These are phyloP conservation scores for Hibiscus mutabilis DNA, from an alignment of 345 rosid species.

Conservation along the genomic window DNA sequence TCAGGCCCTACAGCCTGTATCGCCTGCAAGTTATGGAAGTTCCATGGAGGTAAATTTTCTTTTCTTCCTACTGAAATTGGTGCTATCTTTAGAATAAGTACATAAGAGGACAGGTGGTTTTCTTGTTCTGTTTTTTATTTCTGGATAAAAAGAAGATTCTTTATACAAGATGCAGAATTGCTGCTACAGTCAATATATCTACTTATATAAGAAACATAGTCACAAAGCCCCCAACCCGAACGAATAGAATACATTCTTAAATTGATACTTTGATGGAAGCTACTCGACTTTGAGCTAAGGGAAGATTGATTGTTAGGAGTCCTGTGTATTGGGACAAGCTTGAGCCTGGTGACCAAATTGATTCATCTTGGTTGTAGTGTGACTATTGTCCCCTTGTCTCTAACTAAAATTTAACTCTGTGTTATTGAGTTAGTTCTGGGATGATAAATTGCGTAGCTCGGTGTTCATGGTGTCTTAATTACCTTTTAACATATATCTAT, in stretches of 20 bases:
- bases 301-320: neutral
- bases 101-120: neutral
- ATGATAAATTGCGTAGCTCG: neutral
- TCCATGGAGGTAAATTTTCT: conserved; percentile 64
- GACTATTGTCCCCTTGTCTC: neutral
- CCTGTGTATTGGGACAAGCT: neutral
- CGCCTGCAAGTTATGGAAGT: conserved; percentile 90
- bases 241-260: no score
- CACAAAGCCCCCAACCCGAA: no score
- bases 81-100: neutral
- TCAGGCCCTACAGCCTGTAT: conserved; percentile 66
- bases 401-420: neutral
- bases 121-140: neutral
- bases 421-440: neutral
- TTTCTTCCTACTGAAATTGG: neutral
- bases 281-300: neutral
- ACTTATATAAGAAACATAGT: no score
- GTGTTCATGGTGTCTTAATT: neutral
- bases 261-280: neutral
- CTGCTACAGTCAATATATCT: no score
- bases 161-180: no score
- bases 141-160: no score
- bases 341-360: neutral
- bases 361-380: neutral
- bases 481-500: neutral